Evolutionary conservation across 2,329 filamentous ascomycete species (phyloP).

Genomic region (Blastomyces parvus): DNA sequence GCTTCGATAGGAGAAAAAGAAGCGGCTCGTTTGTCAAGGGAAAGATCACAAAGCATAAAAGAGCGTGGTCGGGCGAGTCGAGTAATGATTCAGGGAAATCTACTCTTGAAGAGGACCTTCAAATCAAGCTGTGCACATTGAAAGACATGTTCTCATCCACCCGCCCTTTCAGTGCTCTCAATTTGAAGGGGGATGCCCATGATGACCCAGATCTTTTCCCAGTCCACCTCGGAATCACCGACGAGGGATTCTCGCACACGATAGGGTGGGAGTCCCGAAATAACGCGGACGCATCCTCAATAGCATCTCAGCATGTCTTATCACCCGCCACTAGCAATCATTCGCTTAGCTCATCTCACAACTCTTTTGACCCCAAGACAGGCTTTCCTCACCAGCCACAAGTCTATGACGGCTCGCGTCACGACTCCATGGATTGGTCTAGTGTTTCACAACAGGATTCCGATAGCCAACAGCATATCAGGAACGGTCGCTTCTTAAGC

Average conservation of each 20-base stretch:
- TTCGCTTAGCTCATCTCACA: slow-evolving; percentile 30
- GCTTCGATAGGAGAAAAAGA: slow-evolving; percentile 53
- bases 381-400: slow-evolving; percentile 16
- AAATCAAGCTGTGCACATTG: slow-evolving; percentile 35
- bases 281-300: slow-evolving; percentile 26
- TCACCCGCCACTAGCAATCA: slow-evolving; percentile 35
- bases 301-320: slow-evolving; percentile 22
- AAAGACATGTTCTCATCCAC: slow-evolving; percentile 42
- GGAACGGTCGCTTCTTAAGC: slow-evolving; percentile 18
- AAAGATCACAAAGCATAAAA: slow-evolving; percentile 76
- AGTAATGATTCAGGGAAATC: slow-evolving; percentile 37
- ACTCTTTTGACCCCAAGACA: slow-evolving; percentile 17
- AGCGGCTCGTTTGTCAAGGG: slow-evolving; percentile 40
- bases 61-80: slow-evolving; percentile 92
- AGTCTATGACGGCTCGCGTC: slow-evolving; percentile 19
- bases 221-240: slow-evolving; percentile 28
- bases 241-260: slow-evolving; percentile 23
- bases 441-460: slow-evolving; percentile 19
- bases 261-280: slow-evolving; percentile 25
- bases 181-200: slow-evolving; percentile 35
- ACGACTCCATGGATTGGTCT: slow-evolving; percentile 21
- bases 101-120: slow-evolving; percentile 37
- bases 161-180: slow-evolving; percentile 33
- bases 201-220: slow-evolving; percentile 40
- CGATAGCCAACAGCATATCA: slow-evolving; percentile 9